phyloP scores from a whole-genome alignment of 1,284 basidiomycete genomes.

The Trametes versicolor region DNA sequence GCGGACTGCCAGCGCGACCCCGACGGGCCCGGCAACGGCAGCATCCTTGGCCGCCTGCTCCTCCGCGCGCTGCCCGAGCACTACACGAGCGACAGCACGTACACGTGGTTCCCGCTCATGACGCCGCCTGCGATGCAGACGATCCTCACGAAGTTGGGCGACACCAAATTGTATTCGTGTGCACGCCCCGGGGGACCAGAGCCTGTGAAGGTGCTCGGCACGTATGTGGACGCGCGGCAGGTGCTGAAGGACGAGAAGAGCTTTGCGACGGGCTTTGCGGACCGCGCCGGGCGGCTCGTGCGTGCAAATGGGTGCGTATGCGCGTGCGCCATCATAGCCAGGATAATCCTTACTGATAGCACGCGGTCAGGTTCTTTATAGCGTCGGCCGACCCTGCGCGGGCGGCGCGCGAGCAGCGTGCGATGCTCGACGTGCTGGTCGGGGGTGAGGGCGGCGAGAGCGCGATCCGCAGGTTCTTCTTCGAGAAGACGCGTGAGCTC shows the following conservation, averaged over 20 bases:
- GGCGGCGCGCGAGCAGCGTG: slow-evolving; percentile 56
- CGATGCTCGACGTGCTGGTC: slow-evolving; percentile 58
- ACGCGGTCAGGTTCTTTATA: slow-evolving; percentile 61
- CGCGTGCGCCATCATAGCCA: background rate
- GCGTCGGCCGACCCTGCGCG: slow-evolving; percentile 53
- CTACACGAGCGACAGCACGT: slow-evolving; percentile 75
- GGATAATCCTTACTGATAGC: background rate
- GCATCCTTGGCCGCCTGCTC: slow-evolving; percentile 78
- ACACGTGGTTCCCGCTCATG: slow-evolving; percentile 90
- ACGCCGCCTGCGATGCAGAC: slow-evolving; percentile 74
- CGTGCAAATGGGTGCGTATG: slow-evolving; percentile 63
- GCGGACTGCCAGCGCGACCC: slow-evolving; percentile 79
- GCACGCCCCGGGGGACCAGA: slow-evolving; percentile 51
- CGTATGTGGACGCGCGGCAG: slow-evolving; percentile 61
- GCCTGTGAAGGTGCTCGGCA: slow-evolving; percentile 47
- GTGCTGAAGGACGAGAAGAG: slow-evolving; percentile 57
- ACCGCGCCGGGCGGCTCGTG: slow-evolving; percentile 60
- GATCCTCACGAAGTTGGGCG: slow-evolving; percentile 64
- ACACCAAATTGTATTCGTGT: slow-evolving; percentile 61
- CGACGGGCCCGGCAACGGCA: slow-evolving; percentile 74
- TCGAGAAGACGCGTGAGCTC: slow-evolving; percentile 64
- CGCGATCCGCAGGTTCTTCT: slow-evolving; percentile 69
- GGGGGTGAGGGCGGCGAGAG: slow-evolving; percentile 55
- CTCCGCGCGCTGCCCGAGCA: slow-evolving; percentile 77
- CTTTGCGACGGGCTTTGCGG: slow-evolving; percentile 61